Percentiles rank a stretch among this genome's conserved stretches.
phyloP scores from a whole-genome alignment of 371 early-diverging fungal species.

The Nematocida displodere region DNA sequence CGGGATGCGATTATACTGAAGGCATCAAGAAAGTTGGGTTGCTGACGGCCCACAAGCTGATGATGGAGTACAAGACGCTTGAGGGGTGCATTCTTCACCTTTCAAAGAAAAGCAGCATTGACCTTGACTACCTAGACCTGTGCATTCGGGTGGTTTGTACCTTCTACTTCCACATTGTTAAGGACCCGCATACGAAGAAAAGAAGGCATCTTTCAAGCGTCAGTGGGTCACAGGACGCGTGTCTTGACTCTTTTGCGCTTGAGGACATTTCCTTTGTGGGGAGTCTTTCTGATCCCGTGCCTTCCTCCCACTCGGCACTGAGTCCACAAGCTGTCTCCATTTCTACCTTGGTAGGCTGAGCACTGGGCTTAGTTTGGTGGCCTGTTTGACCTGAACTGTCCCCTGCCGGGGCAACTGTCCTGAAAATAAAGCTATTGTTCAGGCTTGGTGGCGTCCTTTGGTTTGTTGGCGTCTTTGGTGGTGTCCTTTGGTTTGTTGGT shows the following conservation, averaged over 20 bases:
- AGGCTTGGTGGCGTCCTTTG: no score
- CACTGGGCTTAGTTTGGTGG: no score
- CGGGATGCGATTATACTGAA: conserved; percentile 88
- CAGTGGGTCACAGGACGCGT: background rate
- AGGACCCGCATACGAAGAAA: conserved; percentile 53
- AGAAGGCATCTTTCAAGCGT: conserved; percentile 47
- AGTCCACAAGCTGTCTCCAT: no score
- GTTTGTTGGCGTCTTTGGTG: no score
- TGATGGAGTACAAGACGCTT: conserved; percentile 63
- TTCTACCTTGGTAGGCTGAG: no score
- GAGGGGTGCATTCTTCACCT: conserved; percentile 47
- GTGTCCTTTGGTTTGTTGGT: no score
- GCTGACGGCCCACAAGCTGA: conserved; percentile 71
- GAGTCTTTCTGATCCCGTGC: background rate
- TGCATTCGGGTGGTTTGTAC: conserved; percentile 57
- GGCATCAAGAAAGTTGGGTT: conserved; percentile 78
- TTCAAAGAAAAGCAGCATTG: conserved; percentile 31
- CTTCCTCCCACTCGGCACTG: background rate
- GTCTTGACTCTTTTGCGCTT: background rate
- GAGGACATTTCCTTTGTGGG: conserved; percentile 49
- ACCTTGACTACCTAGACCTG: conserved; percentile 53
- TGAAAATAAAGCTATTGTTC: no score
- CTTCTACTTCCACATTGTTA: conserved; percentile 64
- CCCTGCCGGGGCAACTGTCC: no score
- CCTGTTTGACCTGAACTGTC: no score